Base-by-base conservation (phyloP, 768 basidiomycete genomes). In the Tulasnella sp. region DNA sequence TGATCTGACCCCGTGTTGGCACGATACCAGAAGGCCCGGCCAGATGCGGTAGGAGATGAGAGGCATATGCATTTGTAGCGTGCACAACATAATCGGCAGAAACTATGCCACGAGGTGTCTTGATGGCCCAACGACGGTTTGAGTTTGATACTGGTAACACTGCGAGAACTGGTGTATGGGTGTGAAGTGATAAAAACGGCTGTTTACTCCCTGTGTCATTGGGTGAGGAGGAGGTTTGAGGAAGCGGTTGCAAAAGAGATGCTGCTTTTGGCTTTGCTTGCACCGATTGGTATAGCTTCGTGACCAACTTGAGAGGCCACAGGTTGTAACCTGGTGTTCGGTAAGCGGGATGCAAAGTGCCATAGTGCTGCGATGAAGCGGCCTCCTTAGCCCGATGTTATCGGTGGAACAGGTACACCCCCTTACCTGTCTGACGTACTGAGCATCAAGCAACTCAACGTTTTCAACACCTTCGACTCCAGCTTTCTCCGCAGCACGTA, bases 51-150 rank as follows among this genome's bases (percentile, higher is more conserved):
- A 96, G 74, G 34, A 95, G 78, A 65, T 86, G 77, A 3, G 84
- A 79, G 10, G 83, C 80, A 62, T 94, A 93, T 0, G 75, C 93
- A 65, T 96, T 96, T 9, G 89, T 93, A 0, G 88, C 89, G 67
- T 93, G 89, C 3, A 96, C 73, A 45, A 95, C 78, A 61, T 83
- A 81, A 19, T 74, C 70, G 63, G 85, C 83, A 3, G 68, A 43
- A 21, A 91, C 68, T 1, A 66, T 64, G 1, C 92, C 90, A n/a
- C 88, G 78, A 0, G 82, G 77, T 0, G 90, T 93, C 3, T 68
- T 64, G 11, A 87, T 68, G 0, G 67, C 67, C 84, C 84, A 88
- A 2, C 73, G 73, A 11, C 44, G 38, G 42, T 17, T 17, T 51
- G 51, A 32, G 58, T 56, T 43, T 26, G 24, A 3, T 45, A 64